Base-by-base conservation (phyloP, 1,139 yeast genomes). In the Saccharomycopsis hybrid region DNA sequence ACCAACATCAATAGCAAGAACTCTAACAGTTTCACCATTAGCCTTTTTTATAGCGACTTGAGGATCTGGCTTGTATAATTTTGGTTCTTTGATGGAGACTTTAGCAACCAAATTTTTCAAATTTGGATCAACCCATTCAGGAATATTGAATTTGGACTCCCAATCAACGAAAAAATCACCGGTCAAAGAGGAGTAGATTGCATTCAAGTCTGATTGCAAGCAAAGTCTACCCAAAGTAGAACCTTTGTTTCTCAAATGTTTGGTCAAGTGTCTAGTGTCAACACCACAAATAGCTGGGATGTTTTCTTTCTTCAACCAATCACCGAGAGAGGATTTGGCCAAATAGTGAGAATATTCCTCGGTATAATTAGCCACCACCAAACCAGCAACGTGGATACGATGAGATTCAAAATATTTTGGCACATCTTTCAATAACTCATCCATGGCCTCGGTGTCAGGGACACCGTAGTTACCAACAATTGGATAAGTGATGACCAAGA, bases 391-490 rank as follows among this genome's bases (percentile, higher is more conserved):
- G 66, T 94, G 98, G 64, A 94, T 92, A 63, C 78, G 80, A 67
- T 74, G 79, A 54, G 96, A 86, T 72, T 94, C 99, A 64, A 94
- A 92, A 71, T 90, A 86, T 66, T 82, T 85, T 63, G 98, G 97
- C 58, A 94, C 69, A 50, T 78, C 76, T 46, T 85, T 80, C 53
- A 85, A 79, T 56, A 81, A 71, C 52, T 85, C 94, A 64, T 90
- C 97, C 69, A 71, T 72, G 61, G 80, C 72, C 50, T 78, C 72
- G 60, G 95, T 82, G 67, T 89, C 95, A 56, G 98, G 98, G 51
- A 92, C 98, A 80, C 99, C 99, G 68, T 94, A 94, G 74, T 94
- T 94, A 67, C 99, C 99, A 50, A 92, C 95, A 62, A 94, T 76
- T 30, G 99, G 98, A 68, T 82, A 90, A 53, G 99, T 94, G 68